Base-by-base conservation (phyloP, 2,329 filamentous ascomycete genomes). In the Colletotrichum siamense region DNA sequence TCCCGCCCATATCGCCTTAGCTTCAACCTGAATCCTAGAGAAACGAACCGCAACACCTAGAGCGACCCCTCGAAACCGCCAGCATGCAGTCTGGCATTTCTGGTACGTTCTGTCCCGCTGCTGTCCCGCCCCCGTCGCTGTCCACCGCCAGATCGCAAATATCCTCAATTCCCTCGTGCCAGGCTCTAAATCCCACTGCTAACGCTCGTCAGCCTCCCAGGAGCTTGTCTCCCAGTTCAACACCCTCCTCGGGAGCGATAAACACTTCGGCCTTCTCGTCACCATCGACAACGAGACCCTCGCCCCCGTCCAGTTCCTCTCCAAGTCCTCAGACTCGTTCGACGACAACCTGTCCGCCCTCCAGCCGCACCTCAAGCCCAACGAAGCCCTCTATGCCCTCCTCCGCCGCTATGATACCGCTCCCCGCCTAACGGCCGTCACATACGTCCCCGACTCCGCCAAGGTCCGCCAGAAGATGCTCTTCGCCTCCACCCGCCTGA, bases 391-490 rank as follows among this genome's bases (percentile, higher is more conserved):
- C 62, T 97, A 96, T 86, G 89, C 95, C 79, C 91, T 97, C 80
- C 91, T 97, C 57, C 93, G 94, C 65, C 92, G 93, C 71, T 89
- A 93, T 83, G 88, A 92, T 68, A 83, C 85, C 49, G 84, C 87
- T 5, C 91, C 90, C n/a, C 85, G 84, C 78, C 92, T 96, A 78
- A 86, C 94, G 30, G 94, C 93, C 62, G 87, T 96, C 44, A 95
- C 94, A 44, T 97, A 96, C 83, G 92, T 97, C 8, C 95, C 95
- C 30, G 94, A 96, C 84, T 83, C 91, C 1, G 95, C 95, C 52
- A 94, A 93, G 32, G 95, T 97, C 73, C 92, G 95, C 52, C 94
- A 95, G 83, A 97, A 97, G 89, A 97, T 95, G 93, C 90, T 97
- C 26, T 96, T 96, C 83, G 95, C 95, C 8, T 91, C 92, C 28